These are phyloP conservation scores for Xylariaceae sp. DNA, from an alignment of 2,329 filamentous ascomycete species.

Conservation along the genomic window DNA sequence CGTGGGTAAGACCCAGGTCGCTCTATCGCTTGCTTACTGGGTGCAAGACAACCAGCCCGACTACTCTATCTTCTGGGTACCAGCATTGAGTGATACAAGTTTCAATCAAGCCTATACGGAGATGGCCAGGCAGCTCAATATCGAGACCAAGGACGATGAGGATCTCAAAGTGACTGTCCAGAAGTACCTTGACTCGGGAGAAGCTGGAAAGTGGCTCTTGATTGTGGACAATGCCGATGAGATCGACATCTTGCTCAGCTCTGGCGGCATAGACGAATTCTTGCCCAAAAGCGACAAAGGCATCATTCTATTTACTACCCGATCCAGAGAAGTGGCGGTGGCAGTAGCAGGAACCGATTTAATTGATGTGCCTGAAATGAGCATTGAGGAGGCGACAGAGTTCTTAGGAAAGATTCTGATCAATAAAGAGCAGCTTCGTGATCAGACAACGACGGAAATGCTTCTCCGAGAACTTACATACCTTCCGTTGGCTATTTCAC, in stretches of 20 bases:
- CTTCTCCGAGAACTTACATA: constrained; percentile 35
- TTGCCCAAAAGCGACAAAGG: constrained; percentile 35
- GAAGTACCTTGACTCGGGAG: constrained; percentile 28
- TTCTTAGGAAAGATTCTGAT: constrained; percentile 30
- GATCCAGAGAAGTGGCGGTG: constrained; percentile 32
- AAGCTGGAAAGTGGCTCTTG: neutral
- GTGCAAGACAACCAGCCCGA: constrained; percentile 33
- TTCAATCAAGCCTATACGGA: constrained; percentile 39
- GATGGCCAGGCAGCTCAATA: constrained; percentile 27
- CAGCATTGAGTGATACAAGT: constrained; percentile 36
- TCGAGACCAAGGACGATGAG: constrained; percentile 1
- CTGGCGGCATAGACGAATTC: constrained; percentile 27
- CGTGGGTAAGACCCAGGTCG: constrained; percentile 40
- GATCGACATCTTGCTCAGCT: constrained; percentile 24
- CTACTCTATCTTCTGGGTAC: constrained; percentile 43
- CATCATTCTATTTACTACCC: constrained; percentile 37
- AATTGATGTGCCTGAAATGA: constrained; percentile 33
- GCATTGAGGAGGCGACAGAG: constrained; percentile 25
- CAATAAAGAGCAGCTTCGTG: constrained; percentile 33
- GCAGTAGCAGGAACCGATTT: constrained; percentile 27
- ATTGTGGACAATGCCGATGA: too few species aligned
- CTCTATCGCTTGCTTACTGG: constrained; percentile 39
- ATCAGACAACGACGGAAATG: constrained; percentile 13
- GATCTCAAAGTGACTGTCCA: constrained; percentile 17
- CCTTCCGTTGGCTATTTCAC: constrained; percentile 41